A percentile compares a stretch with the other conserved stretches of the same genome.
Evolutionary conservation across 345 rosid genomes (phyloP).

Genomic region (Carallia brachiata): DNA sequence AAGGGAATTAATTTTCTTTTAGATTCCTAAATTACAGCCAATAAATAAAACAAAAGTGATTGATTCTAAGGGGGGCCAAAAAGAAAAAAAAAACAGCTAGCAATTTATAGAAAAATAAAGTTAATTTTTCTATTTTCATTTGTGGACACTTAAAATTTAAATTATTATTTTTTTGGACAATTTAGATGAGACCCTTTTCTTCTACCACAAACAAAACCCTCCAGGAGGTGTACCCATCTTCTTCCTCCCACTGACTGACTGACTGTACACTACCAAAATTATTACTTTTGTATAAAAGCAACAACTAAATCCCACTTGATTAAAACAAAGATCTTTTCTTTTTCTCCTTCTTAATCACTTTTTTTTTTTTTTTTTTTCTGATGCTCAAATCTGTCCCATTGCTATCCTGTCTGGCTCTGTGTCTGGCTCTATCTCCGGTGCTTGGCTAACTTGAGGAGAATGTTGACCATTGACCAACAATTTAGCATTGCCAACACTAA

Average conservation of each 20-base stretch:
- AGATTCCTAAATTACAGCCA: no score
- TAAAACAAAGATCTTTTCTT: background rate
- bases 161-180: background rate
- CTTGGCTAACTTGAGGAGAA: no score
- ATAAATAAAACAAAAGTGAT: no score
- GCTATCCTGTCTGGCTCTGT: background rate
- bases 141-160: no score
- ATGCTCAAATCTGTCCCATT: background rate
- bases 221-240: background rate
- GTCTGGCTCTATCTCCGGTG: background rate
- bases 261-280: constrained; percentile 50
- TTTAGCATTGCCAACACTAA: background rate
- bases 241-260: background rate
- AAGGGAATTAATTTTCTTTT: no score
- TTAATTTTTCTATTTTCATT: background rate
- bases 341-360: background rate
- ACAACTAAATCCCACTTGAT: constrained; percentile 6
- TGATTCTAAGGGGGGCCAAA: background rate
- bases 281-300: constrained; percentile 31
- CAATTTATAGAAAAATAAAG: background rate
- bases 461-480: no score
- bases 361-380: background rate
- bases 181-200: background rate
- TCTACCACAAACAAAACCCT: constrained; percentile 11
- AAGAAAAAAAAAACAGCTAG: background rate